A percentile compares a stretch with the other conserved stretches of the same genome.
Conservation (phyloP, 1,284 basidiomycete genomes). For the Moesziomyces parantarcticus region DNA sequence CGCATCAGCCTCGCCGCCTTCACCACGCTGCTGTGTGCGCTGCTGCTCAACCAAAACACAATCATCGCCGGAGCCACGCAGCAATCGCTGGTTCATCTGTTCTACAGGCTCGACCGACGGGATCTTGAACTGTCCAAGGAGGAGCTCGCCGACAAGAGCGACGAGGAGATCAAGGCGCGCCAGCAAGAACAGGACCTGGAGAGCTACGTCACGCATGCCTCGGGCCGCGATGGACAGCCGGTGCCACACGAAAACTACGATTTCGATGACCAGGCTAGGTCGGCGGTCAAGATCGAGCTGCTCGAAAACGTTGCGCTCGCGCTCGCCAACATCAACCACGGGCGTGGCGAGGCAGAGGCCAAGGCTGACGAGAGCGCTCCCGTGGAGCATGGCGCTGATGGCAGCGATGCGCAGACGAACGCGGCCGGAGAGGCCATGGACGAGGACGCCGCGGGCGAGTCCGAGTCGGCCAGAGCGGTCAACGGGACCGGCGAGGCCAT, state of each 20-base stretch:
- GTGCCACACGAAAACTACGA: slow-evolving; percentile 60
- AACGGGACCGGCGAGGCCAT: not conserved
- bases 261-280: slow-evolving; percentile 52
- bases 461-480: slow-evolving; percentile 1
- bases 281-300: slow-evolving; percentile 58
- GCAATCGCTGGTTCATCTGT: slow-evolving; percentile 80
- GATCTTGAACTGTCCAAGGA: slow-evolving; percentile 38
- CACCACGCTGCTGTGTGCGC: slow-evolving; percentile 87
- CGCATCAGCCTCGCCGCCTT: slow-evolving; percentile 83
- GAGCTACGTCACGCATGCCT: slow-evolving; percentile 55
- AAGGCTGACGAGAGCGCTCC: slow-evolving; percentile 2
- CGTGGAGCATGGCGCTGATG: not conserved
- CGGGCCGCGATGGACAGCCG: slow-evolving; percentile 59
- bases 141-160: slow-evolving; percentile 29
- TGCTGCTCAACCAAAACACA: slow-evolving; percentile 83
- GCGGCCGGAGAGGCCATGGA: slow-evolving; percentile 29
- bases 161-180: slow-evolving; percentile 17
- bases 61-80: slow-evolving; percentile 80
- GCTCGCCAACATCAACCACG: slow-evolving; percentile 50
- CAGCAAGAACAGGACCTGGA: slow-evolving; percentile 36
- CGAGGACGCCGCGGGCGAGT: slow-evolving; percentile 16
- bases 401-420: not conserved
- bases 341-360: slow-evolving; percentile 6
- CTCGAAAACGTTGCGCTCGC: slow-evolving; percentile 65
- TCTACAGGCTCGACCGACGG: slow-evolving; percentile 71